Base-by-base conservation (phyloP, 2,329 filamentous ascomycete genomes). In the Penicillium sclerotigenum region DNA sequence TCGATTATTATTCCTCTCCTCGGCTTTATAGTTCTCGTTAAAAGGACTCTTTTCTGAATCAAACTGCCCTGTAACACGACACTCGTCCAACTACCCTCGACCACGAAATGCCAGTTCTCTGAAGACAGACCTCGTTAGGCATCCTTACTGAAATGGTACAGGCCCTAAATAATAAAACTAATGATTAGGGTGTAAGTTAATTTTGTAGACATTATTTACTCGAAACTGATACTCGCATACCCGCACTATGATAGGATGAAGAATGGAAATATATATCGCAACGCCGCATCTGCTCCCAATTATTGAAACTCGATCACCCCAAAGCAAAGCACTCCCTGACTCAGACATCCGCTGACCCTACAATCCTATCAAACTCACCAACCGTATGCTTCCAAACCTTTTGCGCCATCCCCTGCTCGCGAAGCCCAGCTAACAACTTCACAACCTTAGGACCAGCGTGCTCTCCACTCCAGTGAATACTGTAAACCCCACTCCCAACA, bases 321-420 rank as follows among this genome's bases (percentile, higher is more conserved):
- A 26, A 5, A 14, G n/a, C n/a, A 42, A 42, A 5, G 16, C 4
- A 18, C 16, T 11, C n/a, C 13, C 40, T n/a, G 5, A 18, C 20
- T 47, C 28, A 56, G n/a, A 10, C 34, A 8, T 34, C 34, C 3
- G 6, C 13, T 3, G 22, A 18, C 28, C 28, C 50, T 4, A 24
- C 9, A 37, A 61, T 59, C 34, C 62, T 53, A 36, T 58, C 33
- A 29, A 65, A 68, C 6, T 65, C 65, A 22, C 42, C 56, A 49
- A 65, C 22, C 11, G 68, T 70, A 59, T 75, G 71, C 41, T 70
- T 61, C 67, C 66, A 73, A 18, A 75, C 64, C 55, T 68, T 66
- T 33, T 60, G 37, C 9, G 56, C 64, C 37, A 72, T 65, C 5
- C 59, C 65, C n/a, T 63, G 53, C n/a, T 60, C 59, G 22, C 71